These are phyloP conservation scores for Brassica carinata DNA, from an alignment of 345 rosid genomes.

Conservation along the genomic window DNA sequence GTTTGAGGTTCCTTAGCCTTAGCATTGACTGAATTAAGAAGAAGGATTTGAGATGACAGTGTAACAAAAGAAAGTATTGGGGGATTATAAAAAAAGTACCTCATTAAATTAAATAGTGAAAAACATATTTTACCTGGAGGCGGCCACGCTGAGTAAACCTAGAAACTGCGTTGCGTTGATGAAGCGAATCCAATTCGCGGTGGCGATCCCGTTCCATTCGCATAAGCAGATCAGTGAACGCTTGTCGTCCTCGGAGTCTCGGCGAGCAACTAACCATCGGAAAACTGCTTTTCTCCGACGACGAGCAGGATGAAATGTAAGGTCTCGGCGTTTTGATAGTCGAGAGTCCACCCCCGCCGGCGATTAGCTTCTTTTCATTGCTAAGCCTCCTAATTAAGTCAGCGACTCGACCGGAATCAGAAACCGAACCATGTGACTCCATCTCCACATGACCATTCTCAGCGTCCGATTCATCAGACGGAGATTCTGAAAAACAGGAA, in stretches of 20 bases:
- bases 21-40: background rate
- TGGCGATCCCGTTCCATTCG: background rate
- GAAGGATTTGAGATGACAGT: background rate
- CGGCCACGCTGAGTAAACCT: background rate
- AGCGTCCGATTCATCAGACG: constrained; percentile 1
- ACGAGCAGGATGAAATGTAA: constrained; percentile 7
- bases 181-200: background rate
- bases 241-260: background rate
- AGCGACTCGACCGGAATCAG: constrained; percentile 1
- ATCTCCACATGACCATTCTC: constrained; percentile 24
- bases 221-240: background rate
- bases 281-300: constrained; percentile 1
- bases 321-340: constrained; percentile 25
- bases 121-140: background rate
- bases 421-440: constrained; percentile 24
- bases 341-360: constrained; percentile 19
- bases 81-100: background rate
- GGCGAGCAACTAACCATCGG: background rate
- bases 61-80: background rate
- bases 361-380: constrained; percentile 13
- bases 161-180: background rate
- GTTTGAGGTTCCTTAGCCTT: background rate
- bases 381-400: constrained; percentile 5
- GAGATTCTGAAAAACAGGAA: background rate
- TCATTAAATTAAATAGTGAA: background rate